Base-by-base conservation (phyloP, 345 rosid species). In the Trapa bicornis region DNA sequence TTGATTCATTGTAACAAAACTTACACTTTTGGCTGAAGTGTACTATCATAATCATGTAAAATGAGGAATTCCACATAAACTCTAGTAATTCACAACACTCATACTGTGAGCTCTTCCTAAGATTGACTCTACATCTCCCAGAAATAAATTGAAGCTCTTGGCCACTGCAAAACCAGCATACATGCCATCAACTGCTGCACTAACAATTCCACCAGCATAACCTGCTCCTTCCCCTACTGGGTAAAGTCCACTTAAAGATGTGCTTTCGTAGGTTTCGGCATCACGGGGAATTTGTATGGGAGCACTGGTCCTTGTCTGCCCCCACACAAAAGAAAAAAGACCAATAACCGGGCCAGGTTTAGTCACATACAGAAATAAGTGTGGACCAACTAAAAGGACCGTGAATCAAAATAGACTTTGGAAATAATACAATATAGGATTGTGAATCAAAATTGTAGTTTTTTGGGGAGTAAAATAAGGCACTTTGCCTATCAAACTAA, bases 221-320 rank as follows among this genome's bases (percentile, higher is more conserved):
- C 99, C 99, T 70, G 97, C 99, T 76, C 99, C 99, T 87, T 94
- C 99, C 41, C 99, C 99, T 38, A 87, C 76, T 42, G 95, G 97
- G 71, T 94, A 94, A 22, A 94, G 87, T 71, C 96, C 95, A 79
- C 82, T 83, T 63, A 90, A 64, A 6, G 92, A 88, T 1, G 77
- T 73, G 74, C 97, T 87, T 80, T 93, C 97, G 32, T 79, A 90
- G 0, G 96, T 88, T 66, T 86, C 88, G 68, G 71, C 76, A 72
- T 71, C 64, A 13, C 96, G 87, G 35, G 87, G 81, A 78, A 93
- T 86, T 80, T 88, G 86, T 68, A 90, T 75, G 4, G 96, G 97
- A 57, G 92, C 88, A 78, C 99, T 90, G 69, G 95, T 93, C 78
- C 97, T 87, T 32, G 91, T 93, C 99, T 93, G 78, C 43, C 1